A percentile compares a stretch with the other conserved stretches of the same genome.
Evolutionary conservation across 2,329 filamentous ascomycete species (phyloP).

Genomic region (Trichoderma arundinaceum): DNA sequence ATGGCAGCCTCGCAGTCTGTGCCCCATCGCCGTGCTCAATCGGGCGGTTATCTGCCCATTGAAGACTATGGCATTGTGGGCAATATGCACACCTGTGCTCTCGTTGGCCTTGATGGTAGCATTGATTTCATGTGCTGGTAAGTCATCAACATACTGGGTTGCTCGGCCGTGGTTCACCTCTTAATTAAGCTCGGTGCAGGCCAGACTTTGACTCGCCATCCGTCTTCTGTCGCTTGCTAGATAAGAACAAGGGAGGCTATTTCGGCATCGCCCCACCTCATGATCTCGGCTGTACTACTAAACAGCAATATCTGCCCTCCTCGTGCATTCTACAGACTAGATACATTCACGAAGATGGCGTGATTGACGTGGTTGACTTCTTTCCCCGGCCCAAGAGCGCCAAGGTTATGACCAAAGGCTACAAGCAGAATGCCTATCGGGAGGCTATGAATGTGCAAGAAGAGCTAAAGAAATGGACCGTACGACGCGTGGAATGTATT

Average conservation of each 20-base stretch:
- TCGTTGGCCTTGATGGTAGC: constrained; percentile 75
- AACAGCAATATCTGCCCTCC: constrained; percentile 77
- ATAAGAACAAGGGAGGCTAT: constrained; percentile 75
- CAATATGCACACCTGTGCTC: constrained; percentile 78
- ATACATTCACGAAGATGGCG: constrained; percentile 78
- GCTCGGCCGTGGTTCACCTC: neutral
- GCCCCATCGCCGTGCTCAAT: constrained; percentile 44
- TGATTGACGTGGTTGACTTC: constrained; percentile 75
- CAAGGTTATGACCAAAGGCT: constrained; percentile 54
- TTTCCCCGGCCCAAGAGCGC: constrained; percentile 72
- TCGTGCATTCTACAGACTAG: constrained; percentile 77
- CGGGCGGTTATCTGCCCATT: constrained; percentile 63
- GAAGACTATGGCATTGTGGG: constrained; percentile 82
- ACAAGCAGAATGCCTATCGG: constrained; percentile 58
- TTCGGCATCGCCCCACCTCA: constrained; percentile 68
- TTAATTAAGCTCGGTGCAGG: constrained; percentile 50
- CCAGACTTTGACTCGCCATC: constrained; percentile 80
- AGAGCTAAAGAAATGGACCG: constrained; percentile 72
- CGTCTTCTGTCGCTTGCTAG: constrained; percentile 74
- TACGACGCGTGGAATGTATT: constrained; percentile 74
- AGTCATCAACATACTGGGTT: constrained; percentile 36
- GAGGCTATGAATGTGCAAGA: constrained; percentile 61
- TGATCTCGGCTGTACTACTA: constrained; percentile 65
- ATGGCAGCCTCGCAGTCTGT: constrained; percentile 45
- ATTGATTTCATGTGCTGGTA: constrained; percentile 81